Evolutionary conservation across 148 eudicot genomes (phyloP).

Genomic region (Cornus controversa): DNA sequence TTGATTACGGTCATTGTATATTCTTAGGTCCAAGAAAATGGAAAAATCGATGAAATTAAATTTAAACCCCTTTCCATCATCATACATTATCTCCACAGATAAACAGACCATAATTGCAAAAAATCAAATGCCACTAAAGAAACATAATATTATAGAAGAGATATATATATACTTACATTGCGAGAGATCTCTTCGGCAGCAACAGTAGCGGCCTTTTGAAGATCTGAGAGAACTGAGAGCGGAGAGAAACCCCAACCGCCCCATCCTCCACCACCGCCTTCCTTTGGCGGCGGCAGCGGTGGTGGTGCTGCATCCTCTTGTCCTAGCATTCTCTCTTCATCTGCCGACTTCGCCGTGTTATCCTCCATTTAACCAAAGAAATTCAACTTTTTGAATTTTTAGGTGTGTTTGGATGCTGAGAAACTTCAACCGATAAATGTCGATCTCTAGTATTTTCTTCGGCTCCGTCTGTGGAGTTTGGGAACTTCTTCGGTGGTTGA

Average conservation of each 20-base stretch:
- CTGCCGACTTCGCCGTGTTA: constrained; percentile 13
- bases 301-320: constrained; percentile 17
- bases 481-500: not conserved
- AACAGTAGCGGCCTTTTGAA: constrained; percentile 78
- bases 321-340: constrained; percentile 19
- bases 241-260: constrained; percentile 93
- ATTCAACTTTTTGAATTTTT: not conserved
- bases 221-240: constrained; percentile 78
- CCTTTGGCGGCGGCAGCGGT: constrained; percentile 2
- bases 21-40: not conserved
- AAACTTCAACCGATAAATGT: not conserved
- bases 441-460: too few relatives aligned
- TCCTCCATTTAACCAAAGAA: constrained; percentile 21
- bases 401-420: constrained; percentile 1
- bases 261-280: constrained; percentile 71
- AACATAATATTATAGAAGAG: too few relatives aligned
- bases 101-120: not conserved
- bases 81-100: not conserved
- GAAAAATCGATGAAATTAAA: not conserved
- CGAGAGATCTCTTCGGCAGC: constrained; percentile 98
- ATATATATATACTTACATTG: constrained; percentile 45
- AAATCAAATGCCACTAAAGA: not conserved
- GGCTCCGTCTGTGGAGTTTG: not conserved
- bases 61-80: not conserved
- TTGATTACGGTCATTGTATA: not conserved